Percentiles rank a stretch among this genome's conserved stretches.
phyloP scores from a whole-genome alignment of 2,329 filamentous ascomycete genomes.

The Neodidymelliopsis sp. region DNA sequence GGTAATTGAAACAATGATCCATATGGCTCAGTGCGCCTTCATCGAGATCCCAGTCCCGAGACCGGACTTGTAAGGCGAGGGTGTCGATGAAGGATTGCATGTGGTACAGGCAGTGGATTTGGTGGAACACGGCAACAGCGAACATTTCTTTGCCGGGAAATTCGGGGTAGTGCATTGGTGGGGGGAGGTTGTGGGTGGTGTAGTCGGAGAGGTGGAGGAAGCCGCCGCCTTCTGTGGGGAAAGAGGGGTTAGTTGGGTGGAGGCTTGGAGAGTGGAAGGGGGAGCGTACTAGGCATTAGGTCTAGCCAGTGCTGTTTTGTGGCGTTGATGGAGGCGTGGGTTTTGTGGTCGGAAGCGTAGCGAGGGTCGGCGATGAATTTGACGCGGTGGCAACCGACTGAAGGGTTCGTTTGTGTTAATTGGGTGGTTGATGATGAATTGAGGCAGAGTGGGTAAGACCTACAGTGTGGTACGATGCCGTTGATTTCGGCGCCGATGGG shows the following conservation, averaged over 20 bases:
- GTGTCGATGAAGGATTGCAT: slow-evolving; percentile 23
- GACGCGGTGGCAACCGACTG: slow-evolving; percentile 22
- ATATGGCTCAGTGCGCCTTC: slow-evolving; percentile 33
- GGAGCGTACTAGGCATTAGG: slow-evolving; percentile 19
- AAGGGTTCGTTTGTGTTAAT: slow-evolving; percentile 1
- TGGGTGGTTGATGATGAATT: background rate
- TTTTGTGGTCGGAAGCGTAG: slow-evolving; percentile 29
- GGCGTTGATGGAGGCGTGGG: slow-evolving; percentile 15
- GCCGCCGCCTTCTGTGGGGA: slow-evolving; percentile 22
- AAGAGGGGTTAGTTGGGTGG: background rate
- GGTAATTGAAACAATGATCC: slow-evolving; percentile 41
- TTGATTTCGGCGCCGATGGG: slow-evolving; percentile 24
- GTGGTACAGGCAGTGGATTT: slow-evolving; percentile 31
- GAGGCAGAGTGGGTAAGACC: background rate
- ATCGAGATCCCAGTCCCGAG: slow-evolving; percentile 20
- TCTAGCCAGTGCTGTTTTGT: slow-evolving; percentile 21
- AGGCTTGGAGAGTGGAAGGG: no score
- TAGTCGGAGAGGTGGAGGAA: slow-evolving; percentile 23
- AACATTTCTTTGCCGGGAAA: slow-evolving; percentile 17
- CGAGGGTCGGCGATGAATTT: slow-evolving; percentile 22
- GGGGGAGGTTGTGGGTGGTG: slow-evolving; percentile 16
- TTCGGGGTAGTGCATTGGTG: slow-evolving; percentile 25
- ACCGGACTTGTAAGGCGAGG: slow-evolving; percentile 26
- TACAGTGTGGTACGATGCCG: slow-evolving; percentile 23
- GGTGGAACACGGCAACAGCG: slow-evolving; percentile 28